Conservation (phyloP, 1,139 yeast genomes). For the Yamadazyma mexicana region DNA sequence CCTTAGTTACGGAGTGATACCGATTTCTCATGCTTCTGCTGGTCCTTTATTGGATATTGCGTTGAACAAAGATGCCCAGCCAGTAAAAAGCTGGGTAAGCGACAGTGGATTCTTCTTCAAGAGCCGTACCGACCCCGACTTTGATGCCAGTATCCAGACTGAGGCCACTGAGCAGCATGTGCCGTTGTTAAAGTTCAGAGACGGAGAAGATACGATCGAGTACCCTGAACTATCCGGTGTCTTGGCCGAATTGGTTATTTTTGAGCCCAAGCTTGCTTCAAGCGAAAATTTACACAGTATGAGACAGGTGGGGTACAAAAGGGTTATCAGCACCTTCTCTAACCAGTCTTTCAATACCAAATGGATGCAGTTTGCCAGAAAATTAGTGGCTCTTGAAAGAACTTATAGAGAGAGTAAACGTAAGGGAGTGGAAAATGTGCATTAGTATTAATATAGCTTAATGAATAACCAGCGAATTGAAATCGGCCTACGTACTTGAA, state of each 20-base stretch:
- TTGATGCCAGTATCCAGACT: slow-evolving; percentile 35
- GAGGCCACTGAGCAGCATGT: not conserved
- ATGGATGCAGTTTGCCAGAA: slow-evolving; percentile 55
- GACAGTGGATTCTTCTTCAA: slow-evolving; percentile 77
- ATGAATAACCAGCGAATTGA: not conserved
- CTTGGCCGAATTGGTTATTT: slow-evolving; percentile 39
- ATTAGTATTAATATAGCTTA: slow-evolving; percentile 19
- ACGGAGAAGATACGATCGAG: slow-evolving; percentile 17
- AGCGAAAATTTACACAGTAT: slow-evolving; percentile 39
- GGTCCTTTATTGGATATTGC: slow-evolving; percentile 93
- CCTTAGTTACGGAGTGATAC: slow-evolving; percentile 81
- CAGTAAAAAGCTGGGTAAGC: slow-evolving; percentile 30
- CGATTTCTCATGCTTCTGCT: slow-evolving; percentile 87
- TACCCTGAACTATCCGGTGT: slow-evolving; percentile 43
- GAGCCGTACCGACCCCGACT: slow-evolving; percentile 57
- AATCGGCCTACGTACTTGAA: too few species aligned
- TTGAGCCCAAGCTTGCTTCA: slow-evolving; percentile 36
- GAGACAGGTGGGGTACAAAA: slow-evolving; percentile 51
- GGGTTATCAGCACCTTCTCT: slow-evolving; percentile 64
- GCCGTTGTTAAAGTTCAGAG: not conserved
- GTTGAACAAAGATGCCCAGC: slow-evolving; percentile 19
- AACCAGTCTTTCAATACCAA: slow-evolving; percentile 57
- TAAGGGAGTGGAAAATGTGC: slow-evolving; percentile 40
- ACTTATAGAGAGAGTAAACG: slow-evolving; percentile 35
- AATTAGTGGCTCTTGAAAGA: slow-evolving; percentile 40